Conservation (phyloP, 495 filamentous ascomycete species). For the Trichoderma orchidacearum region DNA sequence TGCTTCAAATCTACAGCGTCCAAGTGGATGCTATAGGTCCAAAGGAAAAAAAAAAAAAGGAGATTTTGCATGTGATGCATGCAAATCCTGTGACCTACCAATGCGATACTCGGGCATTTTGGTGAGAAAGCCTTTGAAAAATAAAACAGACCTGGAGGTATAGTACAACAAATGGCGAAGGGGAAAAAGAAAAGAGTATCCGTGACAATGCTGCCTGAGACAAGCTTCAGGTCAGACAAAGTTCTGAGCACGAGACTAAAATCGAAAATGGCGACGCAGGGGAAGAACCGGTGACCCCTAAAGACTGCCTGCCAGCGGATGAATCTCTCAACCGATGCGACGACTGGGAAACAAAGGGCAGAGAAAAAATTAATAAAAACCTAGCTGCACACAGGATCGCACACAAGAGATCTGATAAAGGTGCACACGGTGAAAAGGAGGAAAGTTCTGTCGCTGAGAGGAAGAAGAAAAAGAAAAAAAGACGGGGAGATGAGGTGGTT, state of each 20-base stretch:
- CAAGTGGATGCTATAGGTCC: neutral
- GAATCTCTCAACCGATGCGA: neutral
- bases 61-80: too few relatives aligned
- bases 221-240: neutral
- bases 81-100: too few relatives aligned
- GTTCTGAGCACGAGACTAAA: too few relatives aligned
- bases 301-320: too few relatives aligned
- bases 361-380: neutral
- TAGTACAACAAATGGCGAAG: too few relatives aligned
- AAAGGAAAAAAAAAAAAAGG: neutral
- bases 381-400: neutral
- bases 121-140: neutral
- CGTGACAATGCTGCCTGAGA: neutral
- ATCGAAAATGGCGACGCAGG: neutral
- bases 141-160: too few relatives aligned
- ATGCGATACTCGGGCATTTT: conserved; percentile 4
- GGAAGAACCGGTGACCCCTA: neutral
- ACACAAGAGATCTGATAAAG: neutral
- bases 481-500: neutral
- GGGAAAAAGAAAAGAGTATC: neutral
- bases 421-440: neutral
- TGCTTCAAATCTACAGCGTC: neutral
- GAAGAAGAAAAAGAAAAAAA: too few relatives aligned
- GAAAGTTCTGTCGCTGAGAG: neutral
- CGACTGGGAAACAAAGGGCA: neutral